Conservation (phyloP, 345 rosid genomes). For the Eucalyptus polybractea region DNA sequence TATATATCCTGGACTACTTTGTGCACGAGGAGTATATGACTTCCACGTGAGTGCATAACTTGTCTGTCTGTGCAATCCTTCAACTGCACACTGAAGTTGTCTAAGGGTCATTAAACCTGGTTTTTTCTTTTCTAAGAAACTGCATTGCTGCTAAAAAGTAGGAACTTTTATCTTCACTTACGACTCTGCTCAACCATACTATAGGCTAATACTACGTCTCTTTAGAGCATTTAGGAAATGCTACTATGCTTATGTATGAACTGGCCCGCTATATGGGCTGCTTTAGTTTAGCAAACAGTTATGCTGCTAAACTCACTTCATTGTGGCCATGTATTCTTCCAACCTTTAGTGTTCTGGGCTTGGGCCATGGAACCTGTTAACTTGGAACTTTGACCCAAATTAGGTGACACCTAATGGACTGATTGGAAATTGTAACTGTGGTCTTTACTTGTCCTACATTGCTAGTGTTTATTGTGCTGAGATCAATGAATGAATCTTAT, state of each 20-base stretch:
- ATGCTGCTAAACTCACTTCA: not conserved
- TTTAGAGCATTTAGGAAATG: not conserved
- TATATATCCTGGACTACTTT: constrained; percentile 86
- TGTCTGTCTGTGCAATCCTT: not conserved
- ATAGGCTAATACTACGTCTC: not conserved
- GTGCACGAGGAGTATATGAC: constrained; percentile 93
- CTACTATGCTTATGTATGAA: not conserved
- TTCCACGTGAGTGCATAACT: constrained; percentile 67
- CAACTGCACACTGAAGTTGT: not conserved
- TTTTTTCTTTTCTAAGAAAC: not conserved
- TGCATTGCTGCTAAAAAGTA: not conserved
- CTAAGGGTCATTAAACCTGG: not conserved
- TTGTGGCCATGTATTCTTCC: not conserved
- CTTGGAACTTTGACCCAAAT: not conserved
- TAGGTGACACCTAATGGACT: not conserved
- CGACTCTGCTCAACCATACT: not conserved
- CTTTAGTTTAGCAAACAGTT: not conserved
- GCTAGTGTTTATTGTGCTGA: not conserved
- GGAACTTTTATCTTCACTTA: not conserved
- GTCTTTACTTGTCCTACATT: not conserved
- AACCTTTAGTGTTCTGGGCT: not conserved
- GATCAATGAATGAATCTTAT: not conserved
- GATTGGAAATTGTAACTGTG: not conserved
- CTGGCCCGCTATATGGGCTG: not conserved
- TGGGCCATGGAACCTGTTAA: not conserved